Evolutionary conservation across 2,329 filamentous ascomycete genomes (phyloP).

Genomic region (Trichoderma simmonsii): DNA sequence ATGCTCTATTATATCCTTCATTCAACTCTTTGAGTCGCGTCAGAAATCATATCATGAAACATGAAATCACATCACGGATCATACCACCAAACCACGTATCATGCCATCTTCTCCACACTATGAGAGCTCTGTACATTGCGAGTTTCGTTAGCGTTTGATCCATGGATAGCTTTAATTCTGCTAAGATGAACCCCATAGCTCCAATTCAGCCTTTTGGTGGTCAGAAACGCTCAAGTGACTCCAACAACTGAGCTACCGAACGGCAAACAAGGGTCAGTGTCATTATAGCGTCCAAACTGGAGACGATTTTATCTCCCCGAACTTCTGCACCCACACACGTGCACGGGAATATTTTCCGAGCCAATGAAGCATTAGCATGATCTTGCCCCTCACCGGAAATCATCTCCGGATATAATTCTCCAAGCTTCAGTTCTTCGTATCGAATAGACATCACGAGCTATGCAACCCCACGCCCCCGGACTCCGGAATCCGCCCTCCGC

Average conservation of each 20-base stretch:
- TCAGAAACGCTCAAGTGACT: constrained; percentile 2
- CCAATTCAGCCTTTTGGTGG: not conserved
- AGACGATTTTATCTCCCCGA: not conserved
- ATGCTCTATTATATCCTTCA: not conserved
- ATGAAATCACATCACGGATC: not conserved
- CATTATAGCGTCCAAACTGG: not conserved
- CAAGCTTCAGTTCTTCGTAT: not conserved
- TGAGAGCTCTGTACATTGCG: not conserved
- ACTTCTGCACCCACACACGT: not conserved
- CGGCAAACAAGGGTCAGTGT: not conserved
- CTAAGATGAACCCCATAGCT: not conserved
- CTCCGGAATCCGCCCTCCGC: not conserved
- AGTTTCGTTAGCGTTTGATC: not conserved
- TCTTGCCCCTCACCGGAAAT: not conserved
- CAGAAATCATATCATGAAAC: not conserved
- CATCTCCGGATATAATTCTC: not conserved
- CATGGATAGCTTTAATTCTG: not conserved
- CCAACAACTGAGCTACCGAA: not conserved
- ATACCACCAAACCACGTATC: not conserved
- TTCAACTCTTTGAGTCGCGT: not conserved
- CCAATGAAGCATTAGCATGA: not conserved
- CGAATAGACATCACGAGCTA: not conserved
- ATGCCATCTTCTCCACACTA: not conserved
- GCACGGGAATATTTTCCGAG: not conserved
- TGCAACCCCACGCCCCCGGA: not conserved